Evolutionary conservation across 1,284 basidiomycete genomes (phyloP), one percentile per base, ranked within the genome.

Genomic region (Stereum hirsutum): DNA sequence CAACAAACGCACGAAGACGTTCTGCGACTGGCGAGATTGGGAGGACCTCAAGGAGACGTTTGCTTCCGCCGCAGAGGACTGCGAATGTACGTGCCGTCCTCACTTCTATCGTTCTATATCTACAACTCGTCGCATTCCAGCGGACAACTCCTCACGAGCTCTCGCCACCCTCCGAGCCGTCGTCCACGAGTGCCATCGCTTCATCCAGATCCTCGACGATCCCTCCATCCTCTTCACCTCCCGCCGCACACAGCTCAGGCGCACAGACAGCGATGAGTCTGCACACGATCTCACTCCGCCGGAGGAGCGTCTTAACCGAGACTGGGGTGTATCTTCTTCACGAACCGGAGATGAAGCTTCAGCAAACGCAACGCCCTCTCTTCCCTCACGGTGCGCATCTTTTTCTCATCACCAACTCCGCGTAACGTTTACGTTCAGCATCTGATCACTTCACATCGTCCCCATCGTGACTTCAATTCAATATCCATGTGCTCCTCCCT

Each of bases 131-230:
- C 11, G 24, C 21, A 40, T 38, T 38, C 21, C 50, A 77, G 75
- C 58, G 41, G 70, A 71, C 47, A 67, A 73, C 43, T 53, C 65
- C 15, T 48, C 56, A 26, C 70, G 75, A 44, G 69, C 75, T 1
- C 60, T 78, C 4, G 69, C 74, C 0, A 63, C 78, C 4, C 59
- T 82, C 32, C 69, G 78, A 31, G 78, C 72, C 5, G 74, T 82
- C 42, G 69, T 82, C 4, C 76, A 79, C 50, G 78, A 81, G 57
- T 81, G 76, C 54, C 73, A 78, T 55, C 69, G 74, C 27, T 75
- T 80, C 47, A 64, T 79, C 42, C 50, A 65, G 25, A 57, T 62
- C 25, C 72, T 74, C 52, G 63, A 68, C 11, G 78, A 82, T 52
- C 78, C 77, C 0, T 75, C 74, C 19, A 56, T 66, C 12, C 58